Evolutionary conservation across 169 alveolate genomes (phyloP).

Genomic region (Plasmodium inui): DNA sequence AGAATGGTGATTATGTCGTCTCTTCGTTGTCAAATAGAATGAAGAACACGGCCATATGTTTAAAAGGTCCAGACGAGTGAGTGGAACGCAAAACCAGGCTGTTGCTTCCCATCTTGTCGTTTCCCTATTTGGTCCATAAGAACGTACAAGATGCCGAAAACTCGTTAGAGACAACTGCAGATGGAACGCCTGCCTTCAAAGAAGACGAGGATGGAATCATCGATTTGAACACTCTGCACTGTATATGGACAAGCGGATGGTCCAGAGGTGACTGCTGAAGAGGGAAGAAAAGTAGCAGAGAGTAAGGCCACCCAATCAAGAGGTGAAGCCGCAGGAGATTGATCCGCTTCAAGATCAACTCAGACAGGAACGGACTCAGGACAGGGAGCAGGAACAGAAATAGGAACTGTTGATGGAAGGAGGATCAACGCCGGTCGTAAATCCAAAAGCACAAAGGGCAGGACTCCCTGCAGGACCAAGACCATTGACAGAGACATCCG

Average conservation of each 20-base stretch:
- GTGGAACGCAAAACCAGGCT: background rate
- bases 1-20: background rate
- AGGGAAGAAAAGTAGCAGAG: too few relatives aligned
- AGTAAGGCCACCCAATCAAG: background rate
- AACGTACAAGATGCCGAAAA: background rate
- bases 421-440: background rate
- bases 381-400: background rate
- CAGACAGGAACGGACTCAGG: background rate
- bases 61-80: background rate
- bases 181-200: background rate
- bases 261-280: too few relatives aligned
- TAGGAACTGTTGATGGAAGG: background rate
- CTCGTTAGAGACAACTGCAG: background rate
- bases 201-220: background rate
- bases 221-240: background rate
- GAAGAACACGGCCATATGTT: conserved; percentile 4
- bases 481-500: too few relatives aligned
- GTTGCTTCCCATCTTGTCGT: background rate
- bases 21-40: background rate
- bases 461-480: background rate
- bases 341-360: background rate
- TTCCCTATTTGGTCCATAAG: background rate
- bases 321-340: background rate
- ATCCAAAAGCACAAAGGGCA: background rate
- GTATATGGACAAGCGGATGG: background rate